Conservation (phyloP, 2,329 filamentous ascomycete species). For the Fusarium staphyleae region DNA sequence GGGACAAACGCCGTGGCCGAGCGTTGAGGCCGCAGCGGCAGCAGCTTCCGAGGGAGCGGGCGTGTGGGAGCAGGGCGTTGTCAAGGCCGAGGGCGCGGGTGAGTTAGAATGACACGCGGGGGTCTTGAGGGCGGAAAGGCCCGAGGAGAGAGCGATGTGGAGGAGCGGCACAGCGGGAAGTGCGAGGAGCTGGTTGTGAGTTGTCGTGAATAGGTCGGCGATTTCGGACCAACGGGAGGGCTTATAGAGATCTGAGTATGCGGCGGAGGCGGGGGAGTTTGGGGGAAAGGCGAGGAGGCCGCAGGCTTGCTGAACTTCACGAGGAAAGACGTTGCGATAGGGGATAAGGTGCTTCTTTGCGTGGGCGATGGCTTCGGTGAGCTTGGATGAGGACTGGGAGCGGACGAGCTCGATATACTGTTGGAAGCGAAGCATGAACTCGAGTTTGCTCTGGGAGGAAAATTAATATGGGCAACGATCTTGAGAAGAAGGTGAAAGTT, state of each 20-base stretch:
- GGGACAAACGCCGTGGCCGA: slow-evolving; percentile 82
- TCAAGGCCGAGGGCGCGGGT: slow-evolving; percentile 6
- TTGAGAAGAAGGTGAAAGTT: slow-evolving; percentile 37
- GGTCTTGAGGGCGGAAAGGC: slow-evolving; percentile 93
- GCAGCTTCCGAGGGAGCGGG: slow-evolving; percentile 60
- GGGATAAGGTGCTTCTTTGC: slow-evolving; percentile 81
- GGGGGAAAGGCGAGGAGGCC: slow-evolving; percentile 80
- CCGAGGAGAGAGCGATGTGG: slow-evolving; percentile 88
- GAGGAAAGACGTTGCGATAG: slow-evolving; percentile 71
- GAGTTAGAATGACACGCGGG: slow-evolving; percentile 75
- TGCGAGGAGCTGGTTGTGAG: slow-evolving; percentile 85
- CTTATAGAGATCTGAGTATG: slow-evolving; percentile 71
- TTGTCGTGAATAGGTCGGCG: slow-evolving; percentile 80
- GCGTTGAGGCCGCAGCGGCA: slow-evolving; percentile 46
- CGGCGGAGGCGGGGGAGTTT: slow-evolving; percentile 50
- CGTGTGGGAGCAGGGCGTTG: slow-evolving; percentile 26
- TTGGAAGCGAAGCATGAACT: slow-evolving; percentile 92
- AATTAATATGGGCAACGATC: not conserved
- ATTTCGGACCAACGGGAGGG: slow-evolving; percentile 76
- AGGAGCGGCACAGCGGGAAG: slow-evolving; percentile 84
- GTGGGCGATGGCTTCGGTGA: slow-evolving; percentile 80
- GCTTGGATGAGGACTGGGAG: slow-evolving; percentile 66
- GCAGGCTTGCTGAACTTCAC: slow-evolving; percentile 74
- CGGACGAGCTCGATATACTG: slow-evolving; percentile 94
- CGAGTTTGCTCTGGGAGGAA: slow-evolving; percentile 75